Evolutionary conservation across 2,329 filamentous ascomycete genomes (phyloP).

Genomic region (Aspergillus puulaauensis): DNA sequence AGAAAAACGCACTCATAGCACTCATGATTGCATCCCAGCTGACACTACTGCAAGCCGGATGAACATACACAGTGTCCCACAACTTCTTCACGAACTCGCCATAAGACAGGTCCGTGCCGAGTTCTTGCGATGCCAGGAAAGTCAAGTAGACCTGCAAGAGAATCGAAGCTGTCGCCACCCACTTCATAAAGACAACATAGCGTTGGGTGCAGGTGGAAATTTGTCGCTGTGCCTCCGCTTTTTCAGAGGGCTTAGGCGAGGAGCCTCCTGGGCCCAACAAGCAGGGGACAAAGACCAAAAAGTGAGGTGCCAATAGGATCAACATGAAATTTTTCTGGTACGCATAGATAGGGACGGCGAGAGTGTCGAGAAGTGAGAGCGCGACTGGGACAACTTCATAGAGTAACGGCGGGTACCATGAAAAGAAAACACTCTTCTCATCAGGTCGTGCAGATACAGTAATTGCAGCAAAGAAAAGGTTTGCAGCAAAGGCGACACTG

Average conservation of each 20-base stretch:
- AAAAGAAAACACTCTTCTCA: neutral
- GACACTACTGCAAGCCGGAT: slow-evolving; percentile 58
- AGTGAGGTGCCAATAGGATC: slow-evolving; percentile 21
- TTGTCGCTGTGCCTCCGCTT: slow-evolving; percentile 4
- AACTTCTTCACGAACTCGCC: slow-evolving; percentile 36
- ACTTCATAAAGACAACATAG: slow-evolving; percentile 16
- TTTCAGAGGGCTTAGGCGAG: neutral
- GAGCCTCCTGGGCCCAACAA: neutral
- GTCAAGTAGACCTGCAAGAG: slow-evolving; percentile 19
- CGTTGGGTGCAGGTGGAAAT: neutral
- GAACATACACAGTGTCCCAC: slow-evolving; percentile 53
- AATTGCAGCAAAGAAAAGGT: slow-evolving; percentile 53
- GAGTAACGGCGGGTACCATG: neutral
- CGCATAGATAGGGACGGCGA: slow-evolving; percentile 19
- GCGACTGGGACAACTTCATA: slow-evolving; percentile 11
- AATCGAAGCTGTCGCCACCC: slow-evolving; percentile 37
- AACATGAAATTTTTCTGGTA: slow-evolving; percentile 23
- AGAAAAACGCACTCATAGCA: slow-evolving; percentile 20
- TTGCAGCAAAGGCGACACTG: slow-evolving; percentile 62
- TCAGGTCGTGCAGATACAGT: slow-evolving; percentile 15
- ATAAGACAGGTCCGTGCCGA: neutral
- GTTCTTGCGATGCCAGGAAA: slow-evolving; percentile 3
- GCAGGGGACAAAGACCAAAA: slow-evolving; percentile 22
- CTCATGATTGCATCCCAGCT: slow-evolving; percentile 61
- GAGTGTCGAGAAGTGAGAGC: slow-evolving; percentile 19